These are phyloP conservation scores for Graphilbum sp. DNA, from an alignment of 2,329 filamentous ascomycete species.

Conservation along the genomic window DNA sequence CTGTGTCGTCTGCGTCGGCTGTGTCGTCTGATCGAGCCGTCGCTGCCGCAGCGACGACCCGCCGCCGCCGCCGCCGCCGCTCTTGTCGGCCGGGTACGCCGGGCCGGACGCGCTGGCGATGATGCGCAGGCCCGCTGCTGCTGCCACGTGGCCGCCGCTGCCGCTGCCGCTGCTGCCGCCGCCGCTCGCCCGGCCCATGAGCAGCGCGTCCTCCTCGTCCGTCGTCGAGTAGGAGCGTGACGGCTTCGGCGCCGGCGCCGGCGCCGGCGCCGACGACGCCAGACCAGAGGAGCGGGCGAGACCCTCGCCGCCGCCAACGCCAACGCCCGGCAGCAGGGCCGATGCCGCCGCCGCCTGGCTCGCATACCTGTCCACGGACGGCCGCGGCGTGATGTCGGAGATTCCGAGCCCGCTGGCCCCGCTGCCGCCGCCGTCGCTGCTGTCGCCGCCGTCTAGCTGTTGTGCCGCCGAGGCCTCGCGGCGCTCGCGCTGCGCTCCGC, in stretches of 20 bases:
- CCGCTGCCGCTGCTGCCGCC: conserved; percentile 55
- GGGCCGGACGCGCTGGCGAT: neutral
- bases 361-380: conserved; percentile 29
- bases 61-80: conserved; percentile 24
- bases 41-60: conserved; percentile 55
- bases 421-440: conserved; percentile 1
- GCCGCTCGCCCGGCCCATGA: conserved; percentile 9
- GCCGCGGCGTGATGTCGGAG: conserved; percentile 27
- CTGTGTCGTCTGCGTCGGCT: neutral
- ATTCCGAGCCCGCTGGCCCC: conserved; percentile 29
- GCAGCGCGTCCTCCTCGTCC: conserved; percentile 27
- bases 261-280: too few relatives aligned
- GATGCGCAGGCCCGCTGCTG: conserved; percentile 9
- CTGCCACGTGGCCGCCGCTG: conserved; percentile 1
- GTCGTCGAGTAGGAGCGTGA: neutral
- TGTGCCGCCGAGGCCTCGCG: conserved; percentile 22
- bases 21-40: conserved; percentile 1
- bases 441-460: neutral
- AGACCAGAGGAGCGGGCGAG: too few relatives aligned
- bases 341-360: conserved; percentile 13
- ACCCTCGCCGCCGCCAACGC: neutral
- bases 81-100: neutral
- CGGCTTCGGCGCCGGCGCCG: too few relatives aligned
- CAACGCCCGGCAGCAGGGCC: too few relatives aligned
- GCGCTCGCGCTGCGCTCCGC: conserved; percentile 46